phyloP scores from a whole-genome alignment of 371 early-diverging fungal species.

The Mucor plumbeus region DNA sequence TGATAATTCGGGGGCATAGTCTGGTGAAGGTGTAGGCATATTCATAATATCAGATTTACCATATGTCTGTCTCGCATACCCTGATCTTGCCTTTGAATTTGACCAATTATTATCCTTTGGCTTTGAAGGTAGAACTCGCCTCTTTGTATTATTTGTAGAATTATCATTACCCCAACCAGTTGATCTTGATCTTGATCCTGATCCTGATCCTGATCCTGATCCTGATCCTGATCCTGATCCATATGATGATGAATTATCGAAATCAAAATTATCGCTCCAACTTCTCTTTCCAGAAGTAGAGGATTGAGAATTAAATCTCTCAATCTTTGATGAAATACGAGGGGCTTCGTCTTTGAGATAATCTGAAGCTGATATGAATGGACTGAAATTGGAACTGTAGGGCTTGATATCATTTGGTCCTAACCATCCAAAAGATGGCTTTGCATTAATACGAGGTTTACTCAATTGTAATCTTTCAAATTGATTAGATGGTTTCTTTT shows the following conservation, averaged over 20 bases:
- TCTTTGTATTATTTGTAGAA: neutral
- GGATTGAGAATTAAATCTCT: neutral
- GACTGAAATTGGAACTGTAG: constrained; percentile 17
- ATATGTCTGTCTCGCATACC: neutral
- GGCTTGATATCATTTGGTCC: constrained; percentile 26
- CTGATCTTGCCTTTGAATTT: neutral
- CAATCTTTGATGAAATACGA: neutral
- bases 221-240: neutral
- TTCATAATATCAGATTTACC: neutral
- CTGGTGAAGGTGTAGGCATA: neutral
- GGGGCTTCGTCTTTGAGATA: neutral
- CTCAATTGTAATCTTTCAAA: constrained; percentile 9
- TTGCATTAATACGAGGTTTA: neutral
- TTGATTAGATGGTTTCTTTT: neutral
- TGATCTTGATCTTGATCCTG: neutral
- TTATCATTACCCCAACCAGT: neutral
- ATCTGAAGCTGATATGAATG: neutral
- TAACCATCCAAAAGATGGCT: constrained; percentile 22
- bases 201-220: neutral
- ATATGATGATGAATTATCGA: neutral
- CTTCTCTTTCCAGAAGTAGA: neutral
- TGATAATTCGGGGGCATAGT: constrained; percentile 25
- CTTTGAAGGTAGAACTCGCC: neutral
- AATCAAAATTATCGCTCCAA: neutral
- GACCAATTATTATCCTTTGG: neutral